Base-by-base conservation (phyloP, 768 basidiomycete genomes). In the Pisolithus marmoratus region DNA sequence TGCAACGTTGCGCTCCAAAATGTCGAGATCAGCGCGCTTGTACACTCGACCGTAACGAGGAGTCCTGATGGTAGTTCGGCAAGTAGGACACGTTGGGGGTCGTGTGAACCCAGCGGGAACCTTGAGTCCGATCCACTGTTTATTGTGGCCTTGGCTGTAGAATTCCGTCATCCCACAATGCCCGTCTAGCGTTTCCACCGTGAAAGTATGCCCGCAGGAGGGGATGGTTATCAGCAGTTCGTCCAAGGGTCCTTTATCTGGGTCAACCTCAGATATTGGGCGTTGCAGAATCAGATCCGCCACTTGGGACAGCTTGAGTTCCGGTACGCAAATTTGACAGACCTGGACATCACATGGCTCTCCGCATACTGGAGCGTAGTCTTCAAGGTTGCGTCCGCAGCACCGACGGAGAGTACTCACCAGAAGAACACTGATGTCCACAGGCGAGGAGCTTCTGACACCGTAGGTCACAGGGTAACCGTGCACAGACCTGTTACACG, bases 151-250 rank as follows among this genome's bases (percentile, higher is more conserved):
- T 46, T 63, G 60, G 1, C 51, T 55, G 60, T 88, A 88, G 58
- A 76, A 83, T 4, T 77, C 73, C 0, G 47, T 43, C 64, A 88
- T 71, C 14, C 67, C 60, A 55, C 78, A 81, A 40, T 74, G 68
- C 0, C 84, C 85, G 56, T 89, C 86, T 20, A 89, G 71, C 0
- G 83, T 84, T 61, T 85, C 85, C 15, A 85, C 77, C 0, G 87
- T 87, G 62, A 89, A 87, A 2, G 76, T 65, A 62, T 89, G 87
- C 0, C 75, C 56, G 60, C 87, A 88, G 17, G 67, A 67, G 0
- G 80, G 79, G 38, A 86, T 72, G 1, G 84, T 83, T 58, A 87
- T 82, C 47, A 82, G 58, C 11, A 80, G 62, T 34, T 81, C 77
- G 53, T 81, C 78, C 27, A 79, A 45, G 2, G 68, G 63, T 4